Evolutionary conservation across 1,139 yeast species (phyloP).

Genomic region (Pichia terricola): DNA sequence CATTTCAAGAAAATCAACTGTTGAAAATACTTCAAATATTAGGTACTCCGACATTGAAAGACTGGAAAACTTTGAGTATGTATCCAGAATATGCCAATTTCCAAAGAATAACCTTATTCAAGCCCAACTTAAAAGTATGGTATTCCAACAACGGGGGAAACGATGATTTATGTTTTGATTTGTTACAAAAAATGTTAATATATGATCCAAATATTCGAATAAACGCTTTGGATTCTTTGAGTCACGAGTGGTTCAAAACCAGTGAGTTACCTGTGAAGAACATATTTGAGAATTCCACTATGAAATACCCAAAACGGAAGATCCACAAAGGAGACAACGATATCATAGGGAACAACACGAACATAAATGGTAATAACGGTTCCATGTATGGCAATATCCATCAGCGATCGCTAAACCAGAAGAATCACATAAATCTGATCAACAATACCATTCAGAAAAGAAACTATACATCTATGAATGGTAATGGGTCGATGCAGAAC

Average conservation of each 20-base stretch:
- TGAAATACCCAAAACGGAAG: slow-evolving; percentile 62
- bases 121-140: slow-evolving; percentile 72
- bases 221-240: slow-evolving; percentile 65
- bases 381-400: background rate
- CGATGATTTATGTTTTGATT: slow-evolving; percentile 56
- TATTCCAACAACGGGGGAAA: slow-evolving; percentile 71
- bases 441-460: slow-evolving; percentile 6
- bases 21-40: slow-evolving; percentile 82
- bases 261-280: slow-evolving; percentile 59
- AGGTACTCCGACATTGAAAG: slow-evolving; percentile 71
- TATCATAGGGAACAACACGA: slow-evolving; percentile 29
- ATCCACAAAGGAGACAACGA: slow-evolving; percentile 74
- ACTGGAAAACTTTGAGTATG: slow-evolving; percentile 69
- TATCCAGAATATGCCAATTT: slow-evolving; percentile 79
- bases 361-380: background rate
- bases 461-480: slow-evolving; percentile 10
- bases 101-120: slow-evolving; percentile 53
- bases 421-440: background rate
- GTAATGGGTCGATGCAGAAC: background rate
- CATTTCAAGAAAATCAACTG: slow-evolving; percentile 88
- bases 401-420: background rate
- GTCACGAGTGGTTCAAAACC: slow-evolving; percentile 68
- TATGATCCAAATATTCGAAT: slow-evolving; percentile 80
- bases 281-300: slow-evolving; percentile 55
- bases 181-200: slow-evolving; percentile 55